phyloP scores from a whole-genome alignment of 192 early-diverging fungal species.

The Chytriomyces confervae region DNA sequence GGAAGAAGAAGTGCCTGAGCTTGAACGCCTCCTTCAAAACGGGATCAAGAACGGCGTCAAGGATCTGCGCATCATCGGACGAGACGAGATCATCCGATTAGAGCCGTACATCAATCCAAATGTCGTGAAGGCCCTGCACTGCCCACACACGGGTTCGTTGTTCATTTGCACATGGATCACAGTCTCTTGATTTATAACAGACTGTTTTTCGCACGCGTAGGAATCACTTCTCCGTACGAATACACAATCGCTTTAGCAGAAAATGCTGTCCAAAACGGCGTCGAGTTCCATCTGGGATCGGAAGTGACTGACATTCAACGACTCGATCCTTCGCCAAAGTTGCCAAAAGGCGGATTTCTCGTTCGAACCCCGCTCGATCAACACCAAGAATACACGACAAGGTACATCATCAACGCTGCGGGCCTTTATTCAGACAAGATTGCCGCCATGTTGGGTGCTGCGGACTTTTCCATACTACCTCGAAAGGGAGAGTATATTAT shows the following conservation, averaged over 20 bases:
- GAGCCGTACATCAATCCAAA: constrained; percentile 50
- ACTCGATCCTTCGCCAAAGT: constrained; percentile 8
- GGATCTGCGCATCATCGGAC: constrained; percentile 41
- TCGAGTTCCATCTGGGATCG: constrained; percentile 40
- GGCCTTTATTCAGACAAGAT: constrained; percentile 50
- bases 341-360: constrained; percentile 28
- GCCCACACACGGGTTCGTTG: constrained; percentile 31
- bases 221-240: constrained; percentile 57
- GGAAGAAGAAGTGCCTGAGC: constrained; percentile 29
- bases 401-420: constrained; percentile 48
- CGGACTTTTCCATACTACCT: constrained; percentile 50
- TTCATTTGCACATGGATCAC: background rate
- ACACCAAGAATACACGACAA: constrained; percentile 26
- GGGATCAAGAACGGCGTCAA: constrained; percentile 52
- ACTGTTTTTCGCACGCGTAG: constrained; percentile 7
- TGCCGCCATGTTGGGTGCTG: constrained; percentile 57
- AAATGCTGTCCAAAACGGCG: constrained; percentile 56
- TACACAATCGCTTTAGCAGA: constrained; percentile 58
- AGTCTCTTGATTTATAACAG: background rate
- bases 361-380: constrained; percentile 31
- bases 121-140: constrained; percentile 45
- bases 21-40: constrained; percentile 46
- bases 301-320: constrained; percentile 54
- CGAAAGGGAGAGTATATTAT: constrained; percentile 59
- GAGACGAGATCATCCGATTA: constrained; percentile 38